These are phyloP conservation scores for Herpetomonas samuelpessoai DNA, from an alignment of 208 protist species.

Conservation along the genomic window DNA sequence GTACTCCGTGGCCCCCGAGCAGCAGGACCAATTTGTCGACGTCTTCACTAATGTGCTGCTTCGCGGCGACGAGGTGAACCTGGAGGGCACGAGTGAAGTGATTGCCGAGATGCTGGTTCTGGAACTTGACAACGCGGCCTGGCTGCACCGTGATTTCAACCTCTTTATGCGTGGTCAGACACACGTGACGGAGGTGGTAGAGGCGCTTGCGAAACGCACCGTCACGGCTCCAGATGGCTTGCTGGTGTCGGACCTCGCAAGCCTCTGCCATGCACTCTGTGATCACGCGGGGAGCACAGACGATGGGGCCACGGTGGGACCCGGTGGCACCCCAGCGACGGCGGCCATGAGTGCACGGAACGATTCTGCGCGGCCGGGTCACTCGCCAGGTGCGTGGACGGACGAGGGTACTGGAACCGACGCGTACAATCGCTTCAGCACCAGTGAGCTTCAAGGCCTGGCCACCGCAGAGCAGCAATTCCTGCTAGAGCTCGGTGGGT, in stretches of 20 bases:
- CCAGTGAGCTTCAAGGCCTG: constrained; percentile 22
- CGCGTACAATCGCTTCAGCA: constrained; percentile 23
- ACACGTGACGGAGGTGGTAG: constrained; percentile 23
- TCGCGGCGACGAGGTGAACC: constrained; percentile 19
- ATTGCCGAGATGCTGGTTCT: constrained; percentile 30
- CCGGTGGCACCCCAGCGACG: background rate
- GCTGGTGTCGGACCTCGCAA: constrained; percentile 17
- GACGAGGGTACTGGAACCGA: background rate
- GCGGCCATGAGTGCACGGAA: background rate
- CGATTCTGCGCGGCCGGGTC: background rate
- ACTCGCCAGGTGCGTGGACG: background rate
- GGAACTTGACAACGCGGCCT: constrained; percentile 41
- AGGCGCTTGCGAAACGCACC: constrained; percentile 11
- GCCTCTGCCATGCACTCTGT: constrained; percentile 12
- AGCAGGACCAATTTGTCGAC: constrained; percentile 24
- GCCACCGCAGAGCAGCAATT: constrained; percentile 31
- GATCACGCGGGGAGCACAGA: background rate
- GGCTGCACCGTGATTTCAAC: constrained; percentile 20
- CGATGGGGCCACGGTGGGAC: background rate
- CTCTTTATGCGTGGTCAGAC: constrained; percentile 33
- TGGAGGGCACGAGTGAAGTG: constrained; percentile 23
- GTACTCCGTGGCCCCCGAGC: constrained; percentile 21
- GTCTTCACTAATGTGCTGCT: constrained; percentile 28
- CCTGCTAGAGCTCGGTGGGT: constrained; percentile 10
- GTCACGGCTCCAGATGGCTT: constrained; percentile 12